Evolutionary conservation across 1,284 basidiomycete species (phyloP).

Genomic region (Exobasidium rhododendri): DNA sequence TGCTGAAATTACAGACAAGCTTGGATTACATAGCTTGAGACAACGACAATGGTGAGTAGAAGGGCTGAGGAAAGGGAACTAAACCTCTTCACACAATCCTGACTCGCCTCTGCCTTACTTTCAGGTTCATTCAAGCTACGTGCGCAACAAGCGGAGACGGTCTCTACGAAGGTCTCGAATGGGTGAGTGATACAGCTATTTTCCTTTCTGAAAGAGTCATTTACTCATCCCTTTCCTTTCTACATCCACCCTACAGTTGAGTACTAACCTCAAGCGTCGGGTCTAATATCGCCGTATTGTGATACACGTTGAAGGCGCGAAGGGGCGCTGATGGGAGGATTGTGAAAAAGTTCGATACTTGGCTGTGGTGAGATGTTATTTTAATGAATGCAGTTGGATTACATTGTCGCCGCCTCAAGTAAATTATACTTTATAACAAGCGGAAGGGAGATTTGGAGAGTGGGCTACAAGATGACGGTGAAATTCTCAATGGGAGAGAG

Average conservation of each 20-base stretch:
- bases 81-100: too few relatives aligned
- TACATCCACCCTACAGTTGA: conserved; percentile 5
- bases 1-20: conserved; percentile 95
- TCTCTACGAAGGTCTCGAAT: conserved; percentile 49
- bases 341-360: too few relatives aligned
- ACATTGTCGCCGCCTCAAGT: too few relatives aligned
- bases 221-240: neutral
- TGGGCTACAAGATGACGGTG: too few relatives aligned
- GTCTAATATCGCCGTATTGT: conserved; percentile 3
- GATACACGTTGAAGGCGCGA: neutral
- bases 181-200: conserved; percentile 21
- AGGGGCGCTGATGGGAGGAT: neutral
- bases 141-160: conserved; percentile 95
- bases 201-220: neutral
- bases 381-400: too few relatives aligned
- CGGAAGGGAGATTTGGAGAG: too few relatives aligned
- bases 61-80: too few relatives aligned
- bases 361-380: too few relatives aligned
- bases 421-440: too few relatives aligned
- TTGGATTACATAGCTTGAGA: conserved; percentile 90
- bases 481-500: too few relatives aligned
- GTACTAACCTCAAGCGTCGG: conserved; percentile 12
- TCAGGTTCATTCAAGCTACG: conserved; percentile 82
- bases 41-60: conserved; percentile 94
- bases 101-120: too few relatives aligned